A percentile compares a stretch with the other conserved stretches of the same genome.
Conservation (phyloP, 1,284 basidiomycete genomes). For the Melampsora americana region DNA sequence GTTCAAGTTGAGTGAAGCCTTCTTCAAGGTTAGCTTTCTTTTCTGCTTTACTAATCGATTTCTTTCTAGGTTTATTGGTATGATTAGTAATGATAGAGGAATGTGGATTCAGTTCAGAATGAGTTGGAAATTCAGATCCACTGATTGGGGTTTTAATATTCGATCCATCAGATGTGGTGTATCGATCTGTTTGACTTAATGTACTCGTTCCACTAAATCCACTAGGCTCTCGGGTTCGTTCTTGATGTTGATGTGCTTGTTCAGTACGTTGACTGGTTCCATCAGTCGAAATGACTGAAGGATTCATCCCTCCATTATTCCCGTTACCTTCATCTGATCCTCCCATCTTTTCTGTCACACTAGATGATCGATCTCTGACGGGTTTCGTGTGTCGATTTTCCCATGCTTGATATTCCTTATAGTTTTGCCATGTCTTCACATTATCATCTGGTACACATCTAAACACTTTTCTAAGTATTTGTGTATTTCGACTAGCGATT, state of each 20-base stretch:
- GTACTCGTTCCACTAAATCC: conserved; percentile 9
- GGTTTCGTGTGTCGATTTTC: conserved; percentile 16
- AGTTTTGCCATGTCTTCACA: conserved; percentile 89
- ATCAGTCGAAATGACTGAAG: conserved; percentile 18
- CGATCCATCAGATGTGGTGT: too few species aligned
- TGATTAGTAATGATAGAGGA: conserved; percentile 45
- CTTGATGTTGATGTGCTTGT: background rate
- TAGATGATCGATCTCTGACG: conserved; percentile 23
- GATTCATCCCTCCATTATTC: conserved; percentile 39
- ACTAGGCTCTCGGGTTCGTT: conserved; percentile 3
- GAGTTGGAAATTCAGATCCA: background rate
- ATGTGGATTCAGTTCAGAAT: conserved; percentile 37
- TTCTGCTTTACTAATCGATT: conserved; percentile 35
- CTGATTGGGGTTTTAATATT: background rate
- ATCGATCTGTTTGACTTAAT: background rate
- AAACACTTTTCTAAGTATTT: conserved; percentile 89
- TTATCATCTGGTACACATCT: conserved; percentile 84
- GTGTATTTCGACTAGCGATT: conserved; percentile 66
- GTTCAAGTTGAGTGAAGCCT: conserved; percentile 63
- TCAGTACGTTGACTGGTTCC: background rate
- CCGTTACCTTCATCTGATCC: conserved; percentile 62
- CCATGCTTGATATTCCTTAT: conserved; percentile 68
- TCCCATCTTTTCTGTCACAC: conserved; percentile 61
- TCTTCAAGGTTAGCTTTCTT: conserved; percentile 53
- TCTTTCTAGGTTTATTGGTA: conserved; percentile 48